Evolutionary conservation across 202 grass and related monocot species (phyloP).

Genomic region (Brachypodium distachyon): DNA sequence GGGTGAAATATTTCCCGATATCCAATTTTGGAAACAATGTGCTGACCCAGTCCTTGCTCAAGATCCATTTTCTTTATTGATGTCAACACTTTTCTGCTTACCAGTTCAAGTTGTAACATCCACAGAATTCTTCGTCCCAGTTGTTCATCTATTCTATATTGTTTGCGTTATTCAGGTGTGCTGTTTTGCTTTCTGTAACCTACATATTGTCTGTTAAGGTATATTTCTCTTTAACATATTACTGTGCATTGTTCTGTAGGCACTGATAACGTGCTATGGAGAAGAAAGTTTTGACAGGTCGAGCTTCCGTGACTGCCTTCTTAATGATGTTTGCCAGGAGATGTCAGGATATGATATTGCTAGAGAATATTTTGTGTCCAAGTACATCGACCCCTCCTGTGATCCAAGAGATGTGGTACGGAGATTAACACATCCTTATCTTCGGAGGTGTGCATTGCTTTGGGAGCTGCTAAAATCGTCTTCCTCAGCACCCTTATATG

Average conservation of each 20-base stretch:
- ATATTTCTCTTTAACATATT: constrained; percentile 2
- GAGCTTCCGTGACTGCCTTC: constrained; percentile 52
- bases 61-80: constrained; percentile 88
- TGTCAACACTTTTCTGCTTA: constrained; percentile 78
- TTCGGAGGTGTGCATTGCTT: constrained; percentile 76
- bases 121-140: constrained; percentile 51
- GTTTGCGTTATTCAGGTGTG: constrained; percentile 89
- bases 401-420: constrained; percentile 71
- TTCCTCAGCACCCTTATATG: constrained; percentile 51
- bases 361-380: constrained; percentile 80
- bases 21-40: constrained; percentile 83
- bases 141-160: constrained; percentile 92
- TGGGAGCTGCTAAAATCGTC: constrained; percentile 71
- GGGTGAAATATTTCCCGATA: constrained; percentile 68
- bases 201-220: not conserved
- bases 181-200: not conserved
- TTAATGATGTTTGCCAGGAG: constrained; percentile 74
- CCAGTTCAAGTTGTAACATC: constrained; percentile 69
- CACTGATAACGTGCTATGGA: constrained; percentile 78
- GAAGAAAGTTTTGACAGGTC: constrained; percentile 71
- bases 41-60: constrained; percentile 83
- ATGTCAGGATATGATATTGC: constrained; percentile 56
- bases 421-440: constrained; percentile 93
- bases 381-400: constrained; percentile 56
- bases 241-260: constrained; percentile 46